These are phyloP conservation scores for Nitzschia sp. DNA, from an alignment of 108 stramenopile species.

Conservation along the genomic window DNA sequence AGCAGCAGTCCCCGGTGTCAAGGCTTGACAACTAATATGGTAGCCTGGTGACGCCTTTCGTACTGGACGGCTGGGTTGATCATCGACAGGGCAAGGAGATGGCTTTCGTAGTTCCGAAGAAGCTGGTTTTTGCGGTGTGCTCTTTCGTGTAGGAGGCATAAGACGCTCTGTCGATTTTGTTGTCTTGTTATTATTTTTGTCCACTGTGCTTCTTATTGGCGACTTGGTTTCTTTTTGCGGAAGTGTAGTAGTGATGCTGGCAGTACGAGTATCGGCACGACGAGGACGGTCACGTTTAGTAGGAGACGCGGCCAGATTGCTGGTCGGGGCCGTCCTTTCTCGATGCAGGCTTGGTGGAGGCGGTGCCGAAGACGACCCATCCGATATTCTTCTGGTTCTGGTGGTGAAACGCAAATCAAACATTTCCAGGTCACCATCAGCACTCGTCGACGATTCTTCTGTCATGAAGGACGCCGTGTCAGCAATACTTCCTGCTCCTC, in stretches of 20 bases:
- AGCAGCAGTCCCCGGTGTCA: no score
- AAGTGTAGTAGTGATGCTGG: background rate
- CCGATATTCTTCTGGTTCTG: background rate
- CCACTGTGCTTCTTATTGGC: no score
- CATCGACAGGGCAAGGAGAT: background rate
- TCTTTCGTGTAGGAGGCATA: no score
- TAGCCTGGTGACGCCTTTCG: background rate
- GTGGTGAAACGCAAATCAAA: background rate
- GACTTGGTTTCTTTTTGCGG: background rate
- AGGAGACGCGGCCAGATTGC: background rate
- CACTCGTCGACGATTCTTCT: background rate
- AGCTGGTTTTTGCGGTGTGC: background rate
- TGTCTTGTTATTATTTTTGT: background rate
- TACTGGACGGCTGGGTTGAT: background rate
- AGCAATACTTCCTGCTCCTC: background rate
- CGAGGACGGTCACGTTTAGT: no score
- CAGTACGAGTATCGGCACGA: no score
- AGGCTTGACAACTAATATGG: no score
- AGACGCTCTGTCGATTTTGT: background rate
- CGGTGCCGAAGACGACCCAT: no score
- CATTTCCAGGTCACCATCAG: background rate
- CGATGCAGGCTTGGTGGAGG: background rate
- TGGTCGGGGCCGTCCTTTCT: background rate
- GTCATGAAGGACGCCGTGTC: background rate
- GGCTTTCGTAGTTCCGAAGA: background rate